These are phyloP conservation scores for Camellia sinensis DNA, from an alignment of 148 eudicot genomes.

Conservation along the genomic window DNA sequence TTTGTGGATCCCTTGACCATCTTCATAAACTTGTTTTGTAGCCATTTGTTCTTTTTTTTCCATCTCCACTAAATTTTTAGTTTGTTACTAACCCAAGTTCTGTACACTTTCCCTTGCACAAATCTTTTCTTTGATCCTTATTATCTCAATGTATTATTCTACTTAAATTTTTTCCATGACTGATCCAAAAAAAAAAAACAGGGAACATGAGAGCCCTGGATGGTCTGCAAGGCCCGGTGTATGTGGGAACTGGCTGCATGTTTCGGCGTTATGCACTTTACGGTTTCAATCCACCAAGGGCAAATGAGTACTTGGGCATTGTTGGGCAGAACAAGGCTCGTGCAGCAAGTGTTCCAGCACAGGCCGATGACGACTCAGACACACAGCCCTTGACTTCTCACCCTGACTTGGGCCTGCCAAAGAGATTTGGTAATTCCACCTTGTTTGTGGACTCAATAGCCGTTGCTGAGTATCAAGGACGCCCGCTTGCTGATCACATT, in stretches of 20 bases:
- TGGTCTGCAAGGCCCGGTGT: conserved; percentile 92
- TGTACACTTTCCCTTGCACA: background rate
- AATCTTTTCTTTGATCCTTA: no score
- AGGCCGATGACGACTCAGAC: conserved; percentile 37
- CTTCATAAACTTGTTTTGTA: background rate
- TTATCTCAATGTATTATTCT: no score
- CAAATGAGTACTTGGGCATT: conserved; percentile 60
- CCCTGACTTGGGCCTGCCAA: conserved; percentile 74
- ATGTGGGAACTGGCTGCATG: conserved; percentile 95
- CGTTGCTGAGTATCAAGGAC: conserved; percentile 83
- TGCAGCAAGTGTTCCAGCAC: conserved; percentile 20
- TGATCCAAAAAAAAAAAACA: background rate
- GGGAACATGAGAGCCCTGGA: conserved; percentile 93
- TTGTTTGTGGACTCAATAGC: conserved; percentile 71
- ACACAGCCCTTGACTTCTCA: conserved; percentile 45
- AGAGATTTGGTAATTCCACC: conserved; percentile 73
- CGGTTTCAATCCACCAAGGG: conserved; percentile 82
- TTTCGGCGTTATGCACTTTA: conserved; percentile 82
- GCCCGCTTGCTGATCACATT: conserved; percentile 82
- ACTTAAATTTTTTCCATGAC: no score
- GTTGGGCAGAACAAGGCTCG: conserved; percentile 58
- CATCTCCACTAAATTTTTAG: background rate
- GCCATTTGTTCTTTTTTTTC: no score
- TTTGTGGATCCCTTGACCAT: background rate
- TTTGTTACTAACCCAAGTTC: background rate